Evolutionary conservation across 768 basidiomycete species (phyloP).

Genomic region (Lepiota subincarnata): DNA sequence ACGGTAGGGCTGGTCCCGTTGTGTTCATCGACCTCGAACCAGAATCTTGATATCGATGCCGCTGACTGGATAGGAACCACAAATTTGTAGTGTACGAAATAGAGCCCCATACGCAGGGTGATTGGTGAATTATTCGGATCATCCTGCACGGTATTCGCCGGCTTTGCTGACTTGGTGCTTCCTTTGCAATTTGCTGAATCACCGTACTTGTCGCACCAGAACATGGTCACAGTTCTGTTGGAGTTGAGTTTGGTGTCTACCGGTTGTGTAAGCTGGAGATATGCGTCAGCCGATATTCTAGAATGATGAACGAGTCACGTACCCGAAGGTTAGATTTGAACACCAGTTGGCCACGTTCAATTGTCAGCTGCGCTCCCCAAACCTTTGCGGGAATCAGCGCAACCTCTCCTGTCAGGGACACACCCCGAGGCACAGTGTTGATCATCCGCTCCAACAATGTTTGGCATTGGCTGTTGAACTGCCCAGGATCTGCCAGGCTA

Average conservation of each 20-base stretch:
- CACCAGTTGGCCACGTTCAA: slow-evolving; percentile 32
- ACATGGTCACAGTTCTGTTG: slow-evolving; percentile 36
- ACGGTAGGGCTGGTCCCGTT: slow-evolving; percentile 33
- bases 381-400: slow-evolving; percentile 39
- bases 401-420: slow-evolving; percentile 42
- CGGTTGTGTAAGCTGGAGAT: slow-evolving; percentile 30
- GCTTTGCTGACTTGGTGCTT: slow-evolving; percentile 27
- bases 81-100: slow-evolving; percentile 39
- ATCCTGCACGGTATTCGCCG: slow-evolving; percentile 26
- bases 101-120: slow-evolving; percentile 28
- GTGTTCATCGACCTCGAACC: slow-evolving; percentile 45
- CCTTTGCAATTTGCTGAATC: slow-evolving; percentile 28
- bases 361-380: slow-evolving; percentile 31
- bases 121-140: slow-evolving; percentile 35
- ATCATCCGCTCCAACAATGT: slow-evolving; percentile 41
- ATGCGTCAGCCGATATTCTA: not conserved
- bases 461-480: slow-evolving; percentile 36
- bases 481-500: slow-evolving; percentile 28
- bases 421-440: slow-evolving; percentile 41
- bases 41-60: slow-evolving; percentile 43
- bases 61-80: slow-evolving; percentile 35
- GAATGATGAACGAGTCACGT: slow-evolving; percentile 14
- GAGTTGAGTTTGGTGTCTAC: slow-evolving; percentile 29
- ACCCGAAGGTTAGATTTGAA: slow-evolving; percentile 40
- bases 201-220: slow-evolving; percentile 40